Base-by-base conservation (phyloP, 176 grass and related monocot species). In the Musa acuminata region DNA sequence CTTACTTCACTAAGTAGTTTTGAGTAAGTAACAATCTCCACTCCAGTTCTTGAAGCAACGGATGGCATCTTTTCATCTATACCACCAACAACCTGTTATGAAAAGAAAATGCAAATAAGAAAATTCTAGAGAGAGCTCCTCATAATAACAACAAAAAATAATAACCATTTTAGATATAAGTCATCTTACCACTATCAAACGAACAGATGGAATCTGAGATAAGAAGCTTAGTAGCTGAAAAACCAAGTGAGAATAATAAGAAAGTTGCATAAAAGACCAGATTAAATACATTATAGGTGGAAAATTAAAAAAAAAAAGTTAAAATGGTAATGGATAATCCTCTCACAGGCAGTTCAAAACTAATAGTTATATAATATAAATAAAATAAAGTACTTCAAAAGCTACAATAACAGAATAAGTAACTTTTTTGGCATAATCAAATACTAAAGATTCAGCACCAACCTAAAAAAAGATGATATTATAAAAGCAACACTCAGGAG, bases 221-320 rank as follows among this genome's bases (percentile, higher is more conserved):
- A 90, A 67, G 73, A 98, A 98, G 70, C 84, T 89, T 72, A 98
- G 81, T 58, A 98, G 55, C 95, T 98, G 95, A 80, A 87, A 81
- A 72, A 64, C 8, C 35, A 43, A 86, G 19, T 51, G 49, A 85
- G 20, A 63, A 64, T 77, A 9, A 79, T 72, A 78, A 73, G 17
- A 67, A 64, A 67, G 77, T 27, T 12, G 21, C 54, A 85, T 22
- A 62, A 0, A 49, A 76, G 20, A 49, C 48, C n/a, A 20, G 11
- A 23, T 26, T 26, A 23, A 63, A 21, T 26, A 65, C 55, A 57
- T 57, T 16, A 57, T 43, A 65, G 63, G 9, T 13, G 21, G 12
- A 65, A 26, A 65, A 25, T 65, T 11, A 53, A 17, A 72, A 51
- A 22, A n/a, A n/a, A 43, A 6, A 43, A 43, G 35, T 43, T 43